Evolutionary conservation across 345 rosid genomes (phyloP), one percentile per base, ranked within the genome.

Genomic region (Cardamine chenopodiifolia): DNA sequence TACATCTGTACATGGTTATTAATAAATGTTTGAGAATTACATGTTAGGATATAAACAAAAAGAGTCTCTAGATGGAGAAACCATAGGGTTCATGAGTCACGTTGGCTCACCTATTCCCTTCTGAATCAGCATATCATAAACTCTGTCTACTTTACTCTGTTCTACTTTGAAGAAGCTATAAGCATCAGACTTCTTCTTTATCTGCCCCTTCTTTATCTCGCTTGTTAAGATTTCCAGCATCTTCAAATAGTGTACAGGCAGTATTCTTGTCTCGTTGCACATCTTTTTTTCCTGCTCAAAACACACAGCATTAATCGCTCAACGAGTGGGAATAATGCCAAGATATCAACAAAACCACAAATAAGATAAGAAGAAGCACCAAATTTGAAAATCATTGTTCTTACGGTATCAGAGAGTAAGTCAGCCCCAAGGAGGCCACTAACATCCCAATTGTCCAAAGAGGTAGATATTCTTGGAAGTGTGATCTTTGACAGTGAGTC

Each of bases 161-260:
- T 92, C 96, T 68, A 95, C 92, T 77, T 83, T 86, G 82, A 94
- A 88, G 72, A 90, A 83, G 75, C 67, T 75, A 82, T 91, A 84
- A 13, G 98, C 97, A 76, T 91, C 98, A 5, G 95, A 78, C 82
- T 87, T 95, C 62, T 83, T 81, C 72, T 80, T 83, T 25, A 95
- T 69, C 45, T 73, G 85, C 65, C 97, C 97, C 62, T 78, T 86
- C 85, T 81, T 62, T 18, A 92, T 82, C 84, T 86, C 92, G 23
- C 54, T 68, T 13, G 93, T 85, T 80, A 95, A 76, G 19, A 72
- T 81, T 62, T 92, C 90, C 65, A 89, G 74, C 93, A 95, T 90
- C 40, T 82, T 86, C 44, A 95, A 88, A 78, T 95, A 95, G 66
- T 95, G 97, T 5, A 88, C 62, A 7, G 97, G 99, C n/a, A 92